Conservation (phyloP, 345 rosid genomes). For the Toxicodendron radicans region DNA sequence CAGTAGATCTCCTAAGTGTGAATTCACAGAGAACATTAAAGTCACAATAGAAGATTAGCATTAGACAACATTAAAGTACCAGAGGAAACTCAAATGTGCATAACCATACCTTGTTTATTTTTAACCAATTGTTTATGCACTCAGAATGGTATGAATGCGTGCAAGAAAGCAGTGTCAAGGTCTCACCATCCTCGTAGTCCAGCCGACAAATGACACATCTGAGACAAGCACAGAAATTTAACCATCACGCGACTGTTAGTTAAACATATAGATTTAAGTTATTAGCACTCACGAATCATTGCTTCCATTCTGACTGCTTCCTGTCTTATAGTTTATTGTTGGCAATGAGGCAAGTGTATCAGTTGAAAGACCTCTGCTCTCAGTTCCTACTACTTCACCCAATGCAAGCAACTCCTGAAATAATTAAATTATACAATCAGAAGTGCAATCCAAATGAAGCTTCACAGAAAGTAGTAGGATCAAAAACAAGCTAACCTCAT, state of each 20-base stretch:
- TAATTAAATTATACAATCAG: conserved; percentile 3
- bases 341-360: conserved; percentile 79
- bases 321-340: conserved; percentile 63
- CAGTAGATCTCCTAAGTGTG: not conserved
- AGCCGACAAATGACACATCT: conserved; percentile 92
- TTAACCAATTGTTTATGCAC: conserved; percentile 93
- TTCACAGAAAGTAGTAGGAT: conserved; percentile 9
- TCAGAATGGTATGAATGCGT: conserved; percentile 91
- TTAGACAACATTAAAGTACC: not conserved
- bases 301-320: conserved; percentile 75
- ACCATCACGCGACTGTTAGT: conserved; percentile 3
- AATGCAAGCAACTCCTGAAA: conserved; percentile 88
- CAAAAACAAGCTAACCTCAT: conserved; percentile 56
- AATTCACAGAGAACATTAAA: not conserved
- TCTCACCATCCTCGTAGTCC: conserved; percentile 87
- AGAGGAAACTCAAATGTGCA: not conserved
- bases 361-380: conserved; percentile 90
- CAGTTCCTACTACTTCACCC: conserved; percentile 86
- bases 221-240: conserved; percentile 28
- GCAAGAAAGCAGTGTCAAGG: conserved; percentile 81
- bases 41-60: not conserved
- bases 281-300: conserved; percentile 72
- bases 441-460: conserved; percentile 6
- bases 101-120: conserved; percentile 77
- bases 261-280: conserved; percentile 15